Conservation (phyloP, 2,329 filamentous ascomycete species). For the Trichoderma asperellum region DNA sequence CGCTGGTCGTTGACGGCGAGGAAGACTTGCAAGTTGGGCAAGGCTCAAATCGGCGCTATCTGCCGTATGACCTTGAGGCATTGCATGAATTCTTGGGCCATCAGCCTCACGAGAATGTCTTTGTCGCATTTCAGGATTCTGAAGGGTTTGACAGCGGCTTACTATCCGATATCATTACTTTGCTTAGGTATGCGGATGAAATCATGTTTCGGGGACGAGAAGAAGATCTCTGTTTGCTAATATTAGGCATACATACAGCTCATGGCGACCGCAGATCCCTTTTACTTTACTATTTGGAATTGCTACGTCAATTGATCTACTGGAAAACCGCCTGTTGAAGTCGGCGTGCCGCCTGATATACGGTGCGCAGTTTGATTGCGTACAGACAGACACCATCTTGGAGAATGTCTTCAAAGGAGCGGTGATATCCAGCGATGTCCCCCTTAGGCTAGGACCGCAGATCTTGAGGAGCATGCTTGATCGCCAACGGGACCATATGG, state of each 20-base stretch:
- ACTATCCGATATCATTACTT: conserved; percentile 70
- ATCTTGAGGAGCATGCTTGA: conserved; percentile 68
- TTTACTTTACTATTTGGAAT: conserved; percentile 79
- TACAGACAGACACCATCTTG: conserved; percentile 70
- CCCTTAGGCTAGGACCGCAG: conserved; percentile 65
- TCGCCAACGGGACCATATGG: conserved; percentile 75
- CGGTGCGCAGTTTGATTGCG: conserved; percentile 76
- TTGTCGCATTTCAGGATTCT: conserved; percentile 78
- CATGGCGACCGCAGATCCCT: conserved; percentile 75
- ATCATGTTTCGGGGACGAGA: neutral
- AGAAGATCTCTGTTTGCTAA: conserved; percentile 37
- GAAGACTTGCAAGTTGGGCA: conserved; percentile 55
- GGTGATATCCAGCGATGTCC: conserved; percentile 60
- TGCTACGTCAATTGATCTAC: conserved; percentile 78
- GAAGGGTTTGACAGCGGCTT: conserved; percentile 77
- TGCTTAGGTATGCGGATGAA: conserved; percentile 63
- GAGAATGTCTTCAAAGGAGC: conserved; percentile 72
- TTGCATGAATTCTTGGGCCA: conserved; percentile 63
- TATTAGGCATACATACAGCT: conserved; percentile 34
- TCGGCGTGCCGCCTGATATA: conserved; percentile 68
- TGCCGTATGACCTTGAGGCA: conserved; percentile 79
- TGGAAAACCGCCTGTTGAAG: conserved; percentile 74
- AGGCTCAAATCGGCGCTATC: conserved; percentile 62
- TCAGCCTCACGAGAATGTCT: conserved; percentile 60
- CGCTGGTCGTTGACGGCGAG: conserved; percentile 58